Evolutionary conservation across 306 rosid species (phyloP), one percentile per base, ranked within the genome.

Genomic region (Begonia peltatifolia): DNA sequence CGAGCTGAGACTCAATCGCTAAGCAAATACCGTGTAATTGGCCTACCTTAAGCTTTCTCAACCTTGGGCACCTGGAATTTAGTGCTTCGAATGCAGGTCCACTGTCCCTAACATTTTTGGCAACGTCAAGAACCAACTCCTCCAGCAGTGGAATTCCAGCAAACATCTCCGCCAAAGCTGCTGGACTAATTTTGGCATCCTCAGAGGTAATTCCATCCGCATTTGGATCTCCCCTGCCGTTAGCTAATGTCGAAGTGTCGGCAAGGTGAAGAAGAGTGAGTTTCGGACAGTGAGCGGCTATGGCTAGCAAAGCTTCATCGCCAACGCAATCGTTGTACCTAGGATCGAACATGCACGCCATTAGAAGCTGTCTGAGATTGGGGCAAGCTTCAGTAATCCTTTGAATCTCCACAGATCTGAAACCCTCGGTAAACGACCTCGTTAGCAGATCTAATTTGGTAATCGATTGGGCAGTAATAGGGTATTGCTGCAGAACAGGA

Each of bases 1-100:
- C 94, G 2, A 90, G 95, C 66, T 62, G 54, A 2, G 99, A 86
- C 46, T 66, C 94, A 52, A 76, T 25, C 12, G 92, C 86, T 61
- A 75, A 53, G 67, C 99, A 90, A 62, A 90, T 60, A 48, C 86
- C 84, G 12, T 86, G 99, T 54, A 90, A 90, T 55, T 83, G 94
- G 13, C 93, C 86, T n/a, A 90, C 69, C 65, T 68, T 75, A 2
- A 90, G 84, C 15, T 50, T 66, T 71, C 62, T 86, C 75, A 90
- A 54, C 54, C 64, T 83, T 10, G 82, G 79, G 63, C 96, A 82
- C 65, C 63, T 86, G 2, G 79, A 61, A 56, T 69, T 72, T n/a
- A 90, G 73, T 41, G 69, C 84, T 59, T 79, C 99, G 56, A 90
- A 60, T 2, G 96, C 94, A 9, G 67, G 55, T 11, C 92, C 80